These are phyloP conservation scores for Wickerhamiella kazuoi DNA, from an alignment of 805 yeast species.

Conservation along the genomic window DNA sequence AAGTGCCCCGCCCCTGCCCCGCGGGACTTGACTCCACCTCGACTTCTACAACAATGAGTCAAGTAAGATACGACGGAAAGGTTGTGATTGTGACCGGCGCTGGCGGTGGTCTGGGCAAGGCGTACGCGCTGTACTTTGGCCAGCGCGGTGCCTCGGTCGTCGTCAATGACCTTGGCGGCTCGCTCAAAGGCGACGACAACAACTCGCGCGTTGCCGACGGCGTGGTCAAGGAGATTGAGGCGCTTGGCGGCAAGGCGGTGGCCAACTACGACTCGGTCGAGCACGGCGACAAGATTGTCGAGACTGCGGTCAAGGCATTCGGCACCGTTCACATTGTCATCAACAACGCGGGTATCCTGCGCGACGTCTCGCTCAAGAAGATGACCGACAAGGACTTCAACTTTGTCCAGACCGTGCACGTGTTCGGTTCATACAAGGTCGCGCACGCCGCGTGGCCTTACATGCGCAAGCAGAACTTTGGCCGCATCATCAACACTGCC, in stretches of 20 bases:
- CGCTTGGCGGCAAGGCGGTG: constrained; percentile 69
- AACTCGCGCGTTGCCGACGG: constrained; percentile 59
- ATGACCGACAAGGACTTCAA: constrained; percentile 69
- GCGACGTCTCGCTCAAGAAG: constrained; percentile 74
- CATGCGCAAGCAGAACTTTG: constrained; percentile 67
- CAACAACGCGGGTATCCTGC: constrained; percentile 88
- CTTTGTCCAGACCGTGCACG: constrained; percentile 69
- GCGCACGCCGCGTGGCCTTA: constrained; percentile 87
- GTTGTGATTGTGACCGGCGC: constrained; percentile 94
- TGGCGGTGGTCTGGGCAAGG: constrained; percentile 90
- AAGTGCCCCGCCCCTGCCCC: no score
- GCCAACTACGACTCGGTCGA: constrained; percentile 87
- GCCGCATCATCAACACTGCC: constrained; percentile 82
- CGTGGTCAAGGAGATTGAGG: constrained; percentile 69
- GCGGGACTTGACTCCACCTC: no score
- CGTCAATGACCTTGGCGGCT: constrained; percentile 85
- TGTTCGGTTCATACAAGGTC: constrained; percentile 73
- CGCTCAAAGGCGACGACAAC: constrained; percentile 53
- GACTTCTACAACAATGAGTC: constrained; percentile 5
- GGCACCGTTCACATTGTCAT: constrained; percentile 79
- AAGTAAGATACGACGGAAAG: constrained; percentile 48
- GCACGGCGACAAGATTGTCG: constrained; percentile 67
- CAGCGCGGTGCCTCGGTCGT: constrained; percentile 87
- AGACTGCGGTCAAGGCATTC: constrained; percentile 69
- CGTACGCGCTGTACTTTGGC: constrained; percentile 76